These are phyloP conservation scores for Colletotrichum somersetense DNA, from an alignment of 2,329 filamentous ascomycete species.

Conservation along the genomic window DNA sequence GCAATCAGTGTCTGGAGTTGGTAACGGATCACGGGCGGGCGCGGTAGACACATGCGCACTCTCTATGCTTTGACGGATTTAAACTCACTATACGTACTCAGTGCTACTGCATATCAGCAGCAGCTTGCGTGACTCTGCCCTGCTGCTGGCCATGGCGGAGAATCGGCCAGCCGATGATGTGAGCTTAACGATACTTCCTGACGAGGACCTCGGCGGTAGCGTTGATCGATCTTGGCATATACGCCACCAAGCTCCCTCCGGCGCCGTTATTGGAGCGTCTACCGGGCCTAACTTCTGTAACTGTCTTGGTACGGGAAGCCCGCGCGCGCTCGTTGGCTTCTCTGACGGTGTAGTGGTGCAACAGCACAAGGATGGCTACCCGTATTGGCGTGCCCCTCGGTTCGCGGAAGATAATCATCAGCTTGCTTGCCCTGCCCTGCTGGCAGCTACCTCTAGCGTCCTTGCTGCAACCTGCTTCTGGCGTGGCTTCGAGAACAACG, in stretches of 20 bases:
- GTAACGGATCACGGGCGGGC: background rate
- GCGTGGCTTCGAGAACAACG: conserved; percentile 40
- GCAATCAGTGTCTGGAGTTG: conserved; percentile 10
- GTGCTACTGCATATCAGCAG: conserved; percentile 2
- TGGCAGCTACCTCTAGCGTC: background rate
- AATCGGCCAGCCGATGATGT: conserved; percentile 1
- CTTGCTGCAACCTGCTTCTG: conserved; percentile 33
- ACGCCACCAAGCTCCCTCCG: conserved; percentile 19
- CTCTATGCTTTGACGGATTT: background rate
- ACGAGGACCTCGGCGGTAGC: conserved; percentile 36
- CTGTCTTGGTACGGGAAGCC: conserved; percentile 26
- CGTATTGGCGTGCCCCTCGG: conserved; percentile 8
- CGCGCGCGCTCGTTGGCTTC: conserved; percentile 15
- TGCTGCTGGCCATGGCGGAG: background rate
- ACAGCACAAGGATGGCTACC: background rate
- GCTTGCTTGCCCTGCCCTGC: background rate
- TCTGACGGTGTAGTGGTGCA: conserved; percentile 15
- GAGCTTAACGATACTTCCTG: conserved; percentile 5
- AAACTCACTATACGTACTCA: too few species aligned
- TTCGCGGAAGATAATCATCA: conserved; percentile 7
- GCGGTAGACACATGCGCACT: background rate
- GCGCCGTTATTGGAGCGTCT: conserved; percentile 28
- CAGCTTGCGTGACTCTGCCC: background rate
- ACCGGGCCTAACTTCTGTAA: conserved; percentile 30
- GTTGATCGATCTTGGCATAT: conserved; percentile 42